A percentile compares a stretch with the other conserved stretches of the same genome.
These are phyloP conservation scores for Fraxinus albicans DNA, from an alignment of 305 asterid species.

Conservation along the genomic window DNA sequence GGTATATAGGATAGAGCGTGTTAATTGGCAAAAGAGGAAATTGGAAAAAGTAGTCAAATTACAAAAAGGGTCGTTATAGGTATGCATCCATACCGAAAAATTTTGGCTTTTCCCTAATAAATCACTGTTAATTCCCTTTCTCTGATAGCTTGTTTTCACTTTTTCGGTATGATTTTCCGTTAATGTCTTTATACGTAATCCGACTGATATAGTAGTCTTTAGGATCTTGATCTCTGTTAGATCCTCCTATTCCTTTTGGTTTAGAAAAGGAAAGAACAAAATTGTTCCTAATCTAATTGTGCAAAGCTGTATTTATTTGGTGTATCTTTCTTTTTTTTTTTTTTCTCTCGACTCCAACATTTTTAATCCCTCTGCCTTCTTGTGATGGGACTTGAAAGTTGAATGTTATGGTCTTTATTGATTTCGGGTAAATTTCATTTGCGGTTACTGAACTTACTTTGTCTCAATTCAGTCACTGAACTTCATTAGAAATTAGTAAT, in stretches of 20 bases:
- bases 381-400: not conserved
- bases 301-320: constrained; percentile 6
- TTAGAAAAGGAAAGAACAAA: not conserved
- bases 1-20: not conserved
- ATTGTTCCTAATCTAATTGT: constrained; percentile 2
- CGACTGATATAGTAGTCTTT: constrained; percentile 17
- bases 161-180: no score
- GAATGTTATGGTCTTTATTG: not conserved
- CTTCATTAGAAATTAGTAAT: not conserved
- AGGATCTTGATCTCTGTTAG: constrained; percentile 21
- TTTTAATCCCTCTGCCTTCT: not conserved
- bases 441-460: not conserved
- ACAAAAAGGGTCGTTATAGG: no score
- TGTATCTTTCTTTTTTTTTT: not conserved
- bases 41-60: no score
- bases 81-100: no score
- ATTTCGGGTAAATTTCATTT: not conserved
- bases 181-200: not conserved
- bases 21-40: no score
- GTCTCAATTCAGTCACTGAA: not conserved
- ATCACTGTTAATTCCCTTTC: no score
- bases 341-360: not conserved
- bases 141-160: no score
- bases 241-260: not conserved
- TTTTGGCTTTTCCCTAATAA: no score